A percentile compares a stretch with the other conserved stretches of the same genome.
These are phyloP conservation scores for Chytriomyces hyalinus DNA, from an alignment of 192 early-diverging fungal species.

Conservation along the genomic window DNA sequence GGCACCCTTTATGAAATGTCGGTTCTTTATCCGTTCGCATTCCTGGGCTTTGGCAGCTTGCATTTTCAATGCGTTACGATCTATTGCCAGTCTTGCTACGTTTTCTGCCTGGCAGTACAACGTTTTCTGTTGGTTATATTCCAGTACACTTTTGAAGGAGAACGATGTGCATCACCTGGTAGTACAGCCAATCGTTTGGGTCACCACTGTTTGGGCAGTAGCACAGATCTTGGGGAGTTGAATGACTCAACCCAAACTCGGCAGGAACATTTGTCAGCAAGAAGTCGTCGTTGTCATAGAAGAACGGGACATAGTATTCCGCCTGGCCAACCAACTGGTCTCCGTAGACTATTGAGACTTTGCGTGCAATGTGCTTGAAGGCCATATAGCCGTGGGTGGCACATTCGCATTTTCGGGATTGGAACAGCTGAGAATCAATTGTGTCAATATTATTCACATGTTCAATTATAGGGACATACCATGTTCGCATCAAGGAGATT, in stretches of 20 bases:
- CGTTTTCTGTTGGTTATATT: background rate
- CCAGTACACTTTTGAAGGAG: background rate
- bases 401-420: conserved; percentile 1
- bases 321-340: background rate
- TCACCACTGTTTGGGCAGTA: conserved; percentile 16
- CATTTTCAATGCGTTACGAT: background rate
- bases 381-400: background rate
- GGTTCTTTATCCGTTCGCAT: too few relatives aligned
- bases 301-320: conserved; percentile 15
- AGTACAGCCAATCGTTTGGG: background rate
- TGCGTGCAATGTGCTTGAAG: conserved; percentile 8
- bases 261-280: conserved; percentile 1
- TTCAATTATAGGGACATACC: too few relatives aligned
- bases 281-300: conserved; percentile 1
- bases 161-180: background rate
- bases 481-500: too few relatives aligned
- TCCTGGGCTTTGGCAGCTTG: background rate
- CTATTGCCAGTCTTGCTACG: background rate
- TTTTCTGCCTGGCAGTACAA: too few relatives aligned
- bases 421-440: too few relatives aligned
- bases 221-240: conserved; percentile 14
- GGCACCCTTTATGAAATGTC: too few relatives aligned
- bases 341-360: background rate
- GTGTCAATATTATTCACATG: too few relatives aligned
- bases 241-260: background rate